Evolutionary conservation across 495 filamentous ascomycete genomes (phyloP), one percentile per base, ranked within the genome.

Genomic region (Talaromyces liani): DNA sequence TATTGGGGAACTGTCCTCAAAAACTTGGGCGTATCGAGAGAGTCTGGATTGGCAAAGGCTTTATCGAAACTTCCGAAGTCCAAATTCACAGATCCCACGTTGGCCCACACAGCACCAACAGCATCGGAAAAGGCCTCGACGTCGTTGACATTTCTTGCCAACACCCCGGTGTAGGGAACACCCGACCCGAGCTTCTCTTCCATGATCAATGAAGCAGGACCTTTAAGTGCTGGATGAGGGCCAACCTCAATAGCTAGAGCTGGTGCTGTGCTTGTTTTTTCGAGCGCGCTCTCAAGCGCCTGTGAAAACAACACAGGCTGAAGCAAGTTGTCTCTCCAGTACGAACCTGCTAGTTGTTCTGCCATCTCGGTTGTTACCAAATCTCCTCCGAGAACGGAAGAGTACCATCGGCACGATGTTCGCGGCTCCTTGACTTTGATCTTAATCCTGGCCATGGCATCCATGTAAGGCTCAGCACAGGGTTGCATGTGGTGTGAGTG

Each of bases 311-410:
- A 69, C 6, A 88, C 85, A 2, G 79, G 77, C 18, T 79, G 72
- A 29, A 81, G 69, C 82, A 88, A 82, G 60, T 87, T 87, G 58
- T 84, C 77, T n/a, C 64, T 72, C 85, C 85, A 88, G 68, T 88
- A 88, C 3, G 58, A 57, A 71, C 67, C 16, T 54, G 12, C 77
- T 72, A n/a, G 53, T 47, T 64, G 55, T 29, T 41, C 29, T 0
- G 29, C 29, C 29, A 31, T 31, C 29, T 31, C 29, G 6, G 20
- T 60, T 75, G 65, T 64, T 0, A 25, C 6, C 36, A 41, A 41
- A 4, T 41, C 14, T 16, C 10, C 9, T 1, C 24, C 39, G 22
- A 51, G 49, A 7, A 62, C 60, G 31, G 33, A 47, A 5, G 60
- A 62, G 12, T 24, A 51, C 60, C 60, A 58, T 65, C 63, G 20